Evolutionary conservation across 495 filamentous ascomycete species (phyloP).

Genomic region (Aspergillus kassunensis): DNA sequence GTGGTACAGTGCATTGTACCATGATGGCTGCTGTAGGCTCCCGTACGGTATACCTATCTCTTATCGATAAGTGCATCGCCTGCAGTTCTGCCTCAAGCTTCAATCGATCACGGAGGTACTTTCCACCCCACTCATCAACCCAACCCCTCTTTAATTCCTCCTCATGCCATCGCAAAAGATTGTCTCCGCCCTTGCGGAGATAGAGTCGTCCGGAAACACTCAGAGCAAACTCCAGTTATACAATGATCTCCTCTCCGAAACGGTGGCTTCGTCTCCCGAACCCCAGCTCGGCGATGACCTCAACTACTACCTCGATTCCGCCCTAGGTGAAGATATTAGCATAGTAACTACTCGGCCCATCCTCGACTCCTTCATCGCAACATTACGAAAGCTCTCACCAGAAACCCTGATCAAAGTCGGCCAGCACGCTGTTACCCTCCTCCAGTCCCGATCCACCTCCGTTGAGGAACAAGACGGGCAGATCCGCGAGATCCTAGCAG

Average conservation of each 20-base stretch:
- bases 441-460: conserved; percentile 63
- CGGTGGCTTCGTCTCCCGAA: conserved; percentile 53
- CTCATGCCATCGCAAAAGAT: conserved; percentile 59
- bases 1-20: background rate
- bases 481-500: conserved; percentile 76
- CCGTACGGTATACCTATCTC: conserved; percentile 1
- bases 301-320: conserved; percentile 60
- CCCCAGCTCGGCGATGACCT: conserved; percentile 60
- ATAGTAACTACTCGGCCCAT: conserved; percentile 72
- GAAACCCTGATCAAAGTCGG: conserved; percentile 68
- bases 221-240: conserved; percentile 58
- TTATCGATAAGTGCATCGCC: conserved; percentile 38
- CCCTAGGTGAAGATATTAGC: conserved; percentile 65
- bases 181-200: conserved; percentile 48
- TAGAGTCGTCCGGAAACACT: conserved; percentile 50
- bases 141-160: background rate
- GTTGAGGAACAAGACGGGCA: conserved; percentile 81
- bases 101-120: too few species aligned
- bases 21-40: background rate
- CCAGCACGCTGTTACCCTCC: conserved; percentile 58
- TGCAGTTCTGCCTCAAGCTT: background rate
- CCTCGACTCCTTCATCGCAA: conserved; percentile 60
- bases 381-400: conserved; percentile 52
- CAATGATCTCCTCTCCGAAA: conserved; percentile 60
- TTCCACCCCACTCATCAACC: background rate